Percentiles rank a stretch among this genome's conserved stretches.
Evolutionary conservation across 2,329 filamentous ascomycete species (phyloP).

Genomic region (Fragosphaeria purpurea): DNA sequence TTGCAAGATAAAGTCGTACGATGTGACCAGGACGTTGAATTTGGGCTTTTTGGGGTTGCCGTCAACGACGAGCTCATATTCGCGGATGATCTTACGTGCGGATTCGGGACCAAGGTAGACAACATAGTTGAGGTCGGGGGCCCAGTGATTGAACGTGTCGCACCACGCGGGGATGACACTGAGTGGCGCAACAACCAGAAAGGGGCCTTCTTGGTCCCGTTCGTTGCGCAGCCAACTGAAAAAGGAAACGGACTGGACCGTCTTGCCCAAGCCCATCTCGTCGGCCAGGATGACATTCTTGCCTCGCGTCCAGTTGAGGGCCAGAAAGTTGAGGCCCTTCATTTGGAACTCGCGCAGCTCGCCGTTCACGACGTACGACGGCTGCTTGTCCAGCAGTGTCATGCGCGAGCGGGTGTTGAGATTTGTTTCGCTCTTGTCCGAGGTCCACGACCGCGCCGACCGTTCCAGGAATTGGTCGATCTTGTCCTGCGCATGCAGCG

Average conservation of each 20-base stretch:
- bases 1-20: slow-evolving; percentile 88
- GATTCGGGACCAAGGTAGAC: slow-evolving; percentile 88
- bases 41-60: slow-evolving; percentile 82
- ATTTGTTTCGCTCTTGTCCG: slow-evolving; percentile 68
- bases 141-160: slow-evolving; percentile 94
- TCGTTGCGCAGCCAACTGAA: slow-evolving; percentile 94
- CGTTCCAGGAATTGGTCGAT: slow-evolving; percentile 88
- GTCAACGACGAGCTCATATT: slow-evolving; percentile 80
- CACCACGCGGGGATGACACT: slow-evolving; percentile 98
- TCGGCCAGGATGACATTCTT: slow-evolving; percentile 97
- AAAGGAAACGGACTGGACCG: slow-evolving; percentile 93
- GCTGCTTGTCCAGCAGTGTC: slow-evolving; percentile 68
- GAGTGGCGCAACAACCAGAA: slow-evolving; percentile 91
- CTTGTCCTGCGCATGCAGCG: slow-evolving; percentile 70
- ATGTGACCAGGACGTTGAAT: slow-evolving; percentile 96
- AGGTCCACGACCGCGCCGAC: slow-evolving; percentile 67
- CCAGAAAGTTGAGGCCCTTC: slow-evolving; percentile 87
- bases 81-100: slow-evolving; percentile 75
- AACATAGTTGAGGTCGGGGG: slow-evolving; percentile 92
- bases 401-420: slow-evolving; percentile 63
- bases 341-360: slow-evolving; percentile 89
- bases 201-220: slow-evolving; percentile 82
- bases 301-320: slow-evolving; percentile 86
- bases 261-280: slow-evolving; percentile 98
- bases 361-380: slow-evolving; percentile 73